Conservation (phyloP, 2,329 filamentous ascomycete genomes). For the Claviceps humidiphila region DNA sequence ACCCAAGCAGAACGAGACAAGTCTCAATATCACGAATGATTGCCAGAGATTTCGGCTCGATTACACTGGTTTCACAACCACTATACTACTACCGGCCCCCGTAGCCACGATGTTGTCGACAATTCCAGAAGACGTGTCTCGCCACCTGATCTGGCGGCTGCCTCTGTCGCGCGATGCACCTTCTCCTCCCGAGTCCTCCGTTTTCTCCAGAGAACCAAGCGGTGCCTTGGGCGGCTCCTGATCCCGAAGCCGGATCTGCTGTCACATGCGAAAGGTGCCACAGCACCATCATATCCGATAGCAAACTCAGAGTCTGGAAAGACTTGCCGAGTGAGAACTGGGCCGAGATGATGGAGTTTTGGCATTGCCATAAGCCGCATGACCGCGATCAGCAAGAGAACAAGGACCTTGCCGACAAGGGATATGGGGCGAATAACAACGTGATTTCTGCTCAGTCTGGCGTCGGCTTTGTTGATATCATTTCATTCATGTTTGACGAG, state of each 20-base stretch:
- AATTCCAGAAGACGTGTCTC: constrained; percentile 17
- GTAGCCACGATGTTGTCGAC: constrained; percentile 25
- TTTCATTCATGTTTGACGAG: constrained; percentile 58
- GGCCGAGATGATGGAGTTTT: constrained; percentile 42
- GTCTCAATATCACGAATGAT: constrained; percentile 29
- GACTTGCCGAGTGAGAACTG: constrained; percentile 93
- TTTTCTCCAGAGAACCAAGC: constrained; percentile 24
- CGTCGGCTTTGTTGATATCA: constrained; percentile 68
- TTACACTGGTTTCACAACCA: constrained; percentile 27
- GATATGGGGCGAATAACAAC: constrained; percentile 69
- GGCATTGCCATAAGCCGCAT: constrained; percentile 95
- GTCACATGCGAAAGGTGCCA: constrained; percentile 31
- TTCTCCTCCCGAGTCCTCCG: constrained; percentile 5
- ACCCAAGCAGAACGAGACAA: constrained; percentile 25
- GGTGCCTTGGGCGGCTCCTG: constrained; percentile 43
- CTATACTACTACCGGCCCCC: constrained; percentile 29
- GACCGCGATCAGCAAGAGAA: constrained; percentile 34
- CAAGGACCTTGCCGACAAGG: constrained; percentile 46
- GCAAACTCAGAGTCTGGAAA: constrained; percentile 54
- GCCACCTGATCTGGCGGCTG: constrained; percentile 40
- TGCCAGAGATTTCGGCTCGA: constrained; percentile 32
- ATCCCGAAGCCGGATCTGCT: constrained; percentile 26
- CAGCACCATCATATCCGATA: constrained; percentile 23
- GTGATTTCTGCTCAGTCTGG: constrained; percentile 52
- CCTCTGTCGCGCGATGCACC: constrained; percentile 21